Base-by-base conservation (phyloP, 2,329 filamentous ascomycete species). In the Hypoxylon sp. region DNA sequence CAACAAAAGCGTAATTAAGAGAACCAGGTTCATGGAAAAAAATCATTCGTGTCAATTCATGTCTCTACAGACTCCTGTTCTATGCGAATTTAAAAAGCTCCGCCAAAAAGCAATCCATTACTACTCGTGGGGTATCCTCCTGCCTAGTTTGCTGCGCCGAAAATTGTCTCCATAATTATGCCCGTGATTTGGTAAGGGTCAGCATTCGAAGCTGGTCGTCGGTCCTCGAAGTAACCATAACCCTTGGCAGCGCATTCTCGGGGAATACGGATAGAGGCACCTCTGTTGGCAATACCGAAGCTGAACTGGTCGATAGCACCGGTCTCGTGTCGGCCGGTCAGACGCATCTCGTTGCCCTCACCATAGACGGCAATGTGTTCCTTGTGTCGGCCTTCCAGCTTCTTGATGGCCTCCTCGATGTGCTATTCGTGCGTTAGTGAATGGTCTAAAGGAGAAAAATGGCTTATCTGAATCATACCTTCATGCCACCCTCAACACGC, bases 231-330 rank as follows among this genome's bases (percentile, higher is more conserved):
- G 88, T 98, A 98, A 72, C 94, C 94, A 84, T 92, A 96, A 81
- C 93, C 93, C 82, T 97, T 93, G 79, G 92, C 90, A 52, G 92
- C 94, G 75, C 88, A 89, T 76, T 93, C 90, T 76, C 94, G 91
- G 75, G 94, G 94, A 75, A 99, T 96, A 81, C 96, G 93, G 77
- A 98, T 94, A 41, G 92, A 97, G 65, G 93, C 91, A 78, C 95
- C 96, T 83, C 96, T 94, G 90, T 98, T 95, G 81, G 96, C 96
- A 69, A 98, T 91, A 79, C 96, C 95, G 82, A 91, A 98, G 75
- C 89, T 90, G 89, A 99, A 99, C 80, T 91, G 88, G 79, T 99
- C 95, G 78, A 97, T 98, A 75, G 87, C 89, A 50, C 94, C 94
- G 10, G 96, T 99, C 90, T 99, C 96, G 84, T 98, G 93, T 73